Conservation (phyloP, 345 rosid species). For the Draba incana region DNA sequence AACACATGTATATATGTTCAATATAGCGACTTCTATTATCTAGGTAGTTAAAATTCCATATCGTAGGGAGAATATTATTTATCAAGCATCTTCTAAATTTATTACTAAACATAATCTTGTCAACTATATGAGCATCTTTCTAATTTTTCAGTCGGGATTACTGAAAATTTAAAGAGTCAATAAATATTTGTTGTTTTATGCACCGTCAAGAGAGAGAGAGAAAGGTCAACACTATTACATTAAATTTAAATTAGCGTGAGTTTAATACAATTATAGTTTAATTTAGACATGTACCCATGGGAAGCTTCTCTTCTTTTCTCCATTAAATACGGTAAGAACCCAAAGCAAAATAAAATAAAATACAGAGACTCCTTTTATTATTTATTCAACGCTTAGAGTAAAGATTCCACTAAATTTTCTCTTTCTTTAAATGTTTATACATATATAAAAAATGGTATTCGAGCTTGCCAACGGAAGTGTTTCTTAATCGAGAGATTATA, state of each 20-base stretch:
- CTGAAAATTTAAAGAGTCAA: too few relatives aligned
- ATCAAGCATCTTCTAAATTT: neutral
- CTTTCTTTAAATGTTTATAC: neutral
- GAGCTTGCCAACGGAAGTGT: neutral
- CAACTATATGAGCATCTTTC: too few relatives aligned
- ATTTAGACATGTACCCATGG: slow-evolving; percentile 32
- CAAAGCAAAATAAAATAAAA: neutral
- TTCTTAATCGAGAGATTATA: slow-evolving; percentile 10
- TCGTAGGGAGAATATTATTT: neutral
- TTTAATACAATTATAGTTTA: slow-evolving; percentile 9
- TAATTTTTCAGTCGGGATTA: too few relatives aligned
- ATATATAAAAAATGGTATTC: too few relatives aligned
- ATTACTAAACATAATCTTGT: too few relatives aligned
- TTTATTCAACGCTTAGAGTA: slow-evolving; percentile 6
- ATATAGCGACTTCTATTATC: slow-evolving; percentile 16
- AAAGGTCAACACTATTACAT: neutral
- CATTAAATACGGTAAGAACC: slow-evolving; percentile 29
- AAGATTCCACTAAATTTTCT: slow-evolving; percentile 22
- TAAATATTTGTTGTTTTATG: too few relatives aligned
- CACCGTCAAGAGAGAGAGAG: neutral
- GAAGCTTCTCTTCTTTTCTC: slow-evolving; percentile 40
- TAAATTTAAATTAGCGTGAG: slow-evolving; percentile 1
- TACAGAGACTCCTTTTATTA: neutral
- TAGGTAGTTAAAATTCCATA: neutral
- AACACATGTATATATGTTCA: slow-evolving; percentile 4